Evolutionary conservation across 768 basidiomycete species (phyloP), one percentile per base, ranked within the genome.

Genomic region (Auriscalpium microsporum): DNA sequence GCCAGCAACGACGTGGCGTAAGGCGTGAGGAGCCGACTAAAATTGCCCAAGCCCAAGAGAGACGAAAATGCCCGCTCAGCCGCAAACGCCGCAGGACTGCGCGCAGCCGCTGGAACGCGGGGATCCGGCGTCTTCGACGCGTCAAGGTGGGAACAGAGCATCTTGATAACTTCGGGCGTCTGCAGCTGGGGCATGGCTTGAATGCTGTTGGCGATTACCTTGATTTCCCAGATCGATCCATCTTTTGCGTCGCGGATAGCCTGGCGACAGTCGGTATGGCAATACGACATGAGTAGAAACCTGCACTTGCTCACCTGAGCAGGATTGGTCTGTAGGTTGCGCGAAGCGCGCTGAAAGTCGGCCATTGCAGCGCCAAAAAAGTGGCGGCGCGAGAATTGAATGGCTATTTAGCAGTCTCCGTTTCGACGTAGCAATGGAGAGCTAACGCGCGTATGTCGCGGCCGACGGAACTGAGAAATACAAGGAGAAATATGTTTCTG

Each of bases 31-130:
- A 69, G 47, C 40, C 58, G 62, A 10, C 63, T 67, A 9, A 67
- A 52, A 53, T 73, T 71, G 37, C 61, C 60, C 13, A 74, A 61
- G 3, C 71, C 72, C 10, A 69, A 46, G n/a, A 74, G 58, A 16
- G 69, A 62, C 33, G 68, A 56, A 45, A 69, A 71, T 1, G 72
- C 72, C 33, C 63, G 58, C 37, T 69, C 66, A 1, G 65, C 58
- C 4, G 61, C n/a, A 19, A 36, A 10, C n/a, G 50, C 35, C 1
- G 50, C 50, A 37, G 50, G 50, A 17, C 28, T 34, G 35, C 37
- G 34, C 28, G 50, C 34, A 8, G 50, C 35, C 7, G 50, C 50
- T 10, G 50, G 19, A n/a, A 34, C 38, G 8, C 14, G 14, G 4
- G 34, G 50, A 35, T 50, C 50, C 11, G 36, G 36, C 8, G 34